Conservation (phyloP, 1,284 basidiomycete genomes). For the Ustilago trichophora region DNA sequence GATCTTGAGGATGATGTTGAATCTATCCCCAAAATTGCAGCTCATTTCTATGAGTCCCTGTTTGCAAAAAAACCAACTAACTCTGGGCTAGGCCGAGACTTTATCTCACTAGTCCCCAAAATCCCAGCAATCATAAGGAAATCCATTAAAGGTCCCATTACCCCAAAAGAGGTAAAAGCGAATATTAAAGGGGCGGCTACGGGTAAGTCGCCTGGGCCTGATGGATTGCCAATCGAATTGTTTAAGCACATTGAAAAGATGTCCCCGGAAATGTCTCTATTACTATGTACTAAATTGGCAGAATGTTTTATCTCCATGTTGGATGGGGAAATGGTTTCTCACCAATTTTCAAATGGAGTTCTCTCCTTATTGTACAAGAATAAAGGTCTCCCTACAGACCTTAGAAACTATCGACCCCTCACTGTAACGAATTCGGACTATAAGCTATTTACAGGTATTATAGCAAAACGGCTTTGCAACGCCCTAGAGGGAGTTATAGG, state of each 20-base stretch:
- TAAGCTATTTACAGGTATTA: not conserved
- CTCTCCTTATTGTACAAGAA: not conserved
- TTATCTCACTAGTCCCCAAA: not conserved
- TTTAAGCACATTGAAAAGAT: not conserved
- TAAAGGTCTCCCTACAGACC: not conserved
- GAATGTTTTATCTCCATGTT: not conserved
- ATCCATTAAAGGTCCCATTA: not conserved
- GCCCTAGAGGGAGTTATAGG: not conserved
- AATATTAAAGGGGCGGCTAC: not conserved
- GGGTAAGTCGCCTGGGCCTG: constrained; percentile 1
- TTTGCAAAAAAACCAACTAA: not conserved
- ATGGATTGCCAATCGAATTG: not conserved
- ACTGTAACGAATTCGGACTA: not conserved
- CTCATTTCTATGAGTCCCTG: not conserved
- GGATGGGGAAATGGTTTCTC: not conserved
- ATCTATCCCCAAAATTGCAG: not conserved
- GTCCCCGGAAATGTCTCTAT: not conserved
- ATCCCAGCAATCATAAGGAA: not conserved
- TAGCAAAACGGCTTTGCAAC: not conserved
- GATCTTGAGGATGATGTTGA: not conserved
- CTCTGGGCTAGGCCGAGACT: not conserved
- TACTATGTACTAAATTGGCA: not conserved
- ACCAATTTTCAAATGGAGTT: not conserved
- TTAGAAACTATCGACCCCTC: not conserved
- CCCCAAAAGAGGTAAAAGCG: not conserved